phyloP scores from a whole-genome alignment of 805 yeast genomes.

The Ogataea angusta region DNA sequence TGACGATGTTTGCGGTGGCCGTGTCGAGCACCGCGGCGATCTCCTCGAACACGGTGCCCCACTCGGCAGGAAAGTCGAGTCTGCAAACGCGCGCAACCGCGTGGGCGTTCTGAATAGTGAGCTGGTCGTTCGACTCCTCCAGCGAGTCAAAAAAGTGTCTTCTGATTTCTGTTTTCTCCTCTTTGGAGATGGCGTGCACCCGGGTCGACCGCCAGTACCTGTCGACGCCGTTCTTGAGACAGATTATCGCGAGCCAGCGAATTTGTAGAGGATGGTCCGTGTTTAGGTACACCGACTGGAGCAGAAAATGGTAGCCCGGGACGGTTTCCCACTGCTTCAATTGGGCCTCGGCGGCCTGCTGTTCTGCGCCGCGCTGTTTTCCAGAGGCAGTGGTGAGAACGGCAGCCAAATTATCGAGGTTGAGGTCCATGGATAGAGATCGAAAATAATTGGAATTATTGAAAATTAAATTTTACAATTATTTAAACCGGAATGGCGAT shows the following conservation, averaged over 20 bases:
- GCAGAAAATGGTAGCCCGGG: conserved; percentile 35
- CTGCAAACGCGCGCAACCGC: conserved; percentile 76
- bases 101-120: conserved; percentile 81
- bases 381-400: conserved; percentile 50
- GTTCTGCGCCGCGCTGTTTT: conserved; percentile 47
- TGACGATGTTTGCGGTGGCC: conserved; percentile 46
- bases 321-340: conserved; percentile 65
- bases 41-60: conserved; percentile 80
- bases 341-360: conserved; percentile 65
- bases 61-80: conserved; percentile 80
- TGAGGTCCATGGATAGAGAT: conserved; percentile 22
- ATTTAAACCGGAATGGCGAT: not conserved
- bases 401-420: conserved; percentile 29
- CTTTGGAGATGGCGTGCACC: conserved; percentile 47
- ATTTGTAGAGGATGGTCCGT: conserved; percentile 55
- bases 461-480: not conserved
- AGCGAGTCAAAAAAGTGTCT: conserved; percentile 52
- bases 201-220: conserved; percentile 78
- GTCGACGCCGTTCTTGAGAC: conserved; percentile 84
- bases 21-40: conserved; percentile 44
- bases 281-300: conserved; percentile 57
- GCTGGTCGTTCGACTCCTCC: conserved; percentile 68
- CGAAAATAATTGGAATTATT: not conserved
- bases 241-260: conserved; percentile 85
- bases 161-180: conserved; percentile 68